Conservation (phyloP, 177 flowering plant genomes). For the Vitis hybrid region DNA sequence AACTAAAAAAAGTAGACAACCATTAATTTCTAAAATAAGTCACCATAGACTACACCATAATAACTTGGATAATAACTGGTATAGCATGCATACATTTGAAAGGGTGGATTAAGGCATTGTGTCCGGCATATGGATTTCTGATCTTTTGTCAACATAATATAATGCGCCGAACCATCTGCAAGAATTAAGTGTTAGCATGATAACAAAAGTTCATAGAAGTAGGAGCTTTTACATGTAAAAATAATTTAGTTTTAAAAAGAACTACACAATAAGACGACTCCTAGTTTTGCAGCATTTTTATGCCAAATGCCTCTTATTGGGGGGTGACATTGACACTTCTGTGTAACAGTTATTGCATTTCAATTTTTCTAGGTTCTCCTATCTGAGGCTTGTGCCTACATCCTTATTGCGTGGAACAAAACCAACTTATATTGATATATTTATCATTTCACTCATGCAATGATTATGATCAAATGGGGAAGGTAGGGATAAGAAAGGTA, state of each 20-base stretch:
- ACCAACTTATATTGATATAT: background rate
- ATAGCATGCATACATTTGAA: conserved; percentile 21
- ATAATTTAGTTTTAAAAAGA: background rate
- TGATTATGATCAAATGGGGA: background rate
- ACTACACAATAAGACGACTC: background rate
- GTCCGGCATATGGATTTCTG: conserved; percentile 27
- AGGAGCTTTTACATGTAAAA: background rate
- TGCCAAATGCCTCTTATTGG: background rate
- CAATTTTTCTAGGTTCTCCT: background rate
- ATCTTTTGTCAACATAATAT: conserved; percentile 31
- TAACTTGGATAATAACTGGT: background rate
- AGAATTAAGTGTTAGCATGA: background rate
- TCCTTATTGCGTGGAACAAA: background rate
- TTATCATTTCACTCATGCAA: background rate
- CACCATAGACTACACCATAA: background rate
- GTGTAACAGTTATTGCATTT: background rate
- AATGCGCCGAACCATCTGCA: conserved; percentile 17
- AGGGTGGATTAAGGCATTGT: conserved; percentile 26
- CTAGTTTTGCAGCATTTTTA: background rate
- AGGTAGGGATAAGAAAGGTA: background rate
- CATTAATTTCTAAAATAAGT: background rate
- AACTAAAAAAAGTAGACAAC: background rate
- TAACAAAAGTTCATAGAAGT: background rate
- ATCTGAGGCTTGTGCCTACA: background rate
- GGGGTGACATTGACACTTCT: background rate